phyloP scores from a whole-genome alignment of 2,329 filamentous ascomycete genomes.

The Aspergillus carbonarius region DNA sequence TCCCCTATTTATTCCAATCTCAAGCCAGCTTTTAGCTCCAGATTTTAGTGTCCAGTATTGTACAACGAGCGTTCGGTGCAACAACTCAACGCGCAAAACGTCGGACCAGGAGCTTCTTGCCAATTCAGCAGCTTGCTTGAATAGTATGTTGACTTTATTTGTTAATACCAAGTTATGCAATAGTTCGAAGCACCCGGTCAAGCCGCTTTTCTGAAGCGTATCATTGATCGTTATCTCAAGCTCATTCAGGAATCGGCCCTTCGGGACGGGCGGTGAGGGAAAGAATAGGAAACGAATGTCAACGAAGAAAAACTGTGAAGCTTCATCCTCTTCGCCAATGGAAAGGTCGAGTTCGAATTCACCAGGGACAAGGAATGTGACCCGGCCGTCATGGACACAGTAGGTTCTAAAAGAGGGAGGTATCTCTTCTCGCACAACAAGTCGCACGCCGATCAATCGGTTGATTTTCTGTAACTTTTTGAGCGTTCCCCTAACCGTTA shows the following conservation, averaged over 20 bases:
- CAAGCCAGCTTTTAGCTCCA: constrained; percentile 82
- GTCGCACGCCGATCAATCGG: constrained; percentile 73
- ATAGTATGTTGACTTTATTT: constrained; percentile 82
- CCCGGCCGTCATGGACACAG: constrained; percentile 77
- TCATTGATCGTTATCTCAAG: constrained; percentile 73
- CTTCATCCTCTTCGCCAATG: constrained; percentile 78
- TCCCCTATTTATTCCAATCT: constrained; percentile 66
- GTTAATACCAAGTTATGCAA: constrained; percentile 86
- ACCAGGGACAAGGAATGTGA: constrained; percentile 76
- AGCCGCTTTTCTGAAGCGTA: constrained; percentile 65
- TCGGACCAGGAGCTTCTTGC: constrained; percentile 72
- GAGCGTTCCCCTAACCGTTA: constrained; percentile 70
- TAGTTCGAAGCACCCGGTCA: constrained; percentile 79
- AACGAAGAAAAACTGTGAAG: constrained; percentile 89
- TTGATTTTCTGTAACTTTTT: constrained; percentile 79
- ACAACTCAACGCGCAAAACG: constrained; percentile 71
- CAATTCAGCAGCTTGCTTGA: constrained; percentile 72
- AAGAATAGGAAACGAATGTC: constrained; percentile 82
- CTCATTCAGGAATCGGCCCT: constrained; percentile 61
- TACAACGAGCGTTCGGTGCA: constrained; percentile 78
- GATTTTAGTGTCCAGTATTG: constrained; percentile 83
- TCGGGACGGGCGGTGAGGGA: constrained; percentile 65
- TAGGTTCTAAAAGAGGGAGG: constrained; percentile 77
- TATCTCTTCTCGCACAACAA: constrained; percentile 82
- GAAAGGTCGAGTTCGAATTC: constrained; percentile 95